Conservation (phyloP, 768 basidiomycete genomes). For the Amanita molliuscula region DNA sequence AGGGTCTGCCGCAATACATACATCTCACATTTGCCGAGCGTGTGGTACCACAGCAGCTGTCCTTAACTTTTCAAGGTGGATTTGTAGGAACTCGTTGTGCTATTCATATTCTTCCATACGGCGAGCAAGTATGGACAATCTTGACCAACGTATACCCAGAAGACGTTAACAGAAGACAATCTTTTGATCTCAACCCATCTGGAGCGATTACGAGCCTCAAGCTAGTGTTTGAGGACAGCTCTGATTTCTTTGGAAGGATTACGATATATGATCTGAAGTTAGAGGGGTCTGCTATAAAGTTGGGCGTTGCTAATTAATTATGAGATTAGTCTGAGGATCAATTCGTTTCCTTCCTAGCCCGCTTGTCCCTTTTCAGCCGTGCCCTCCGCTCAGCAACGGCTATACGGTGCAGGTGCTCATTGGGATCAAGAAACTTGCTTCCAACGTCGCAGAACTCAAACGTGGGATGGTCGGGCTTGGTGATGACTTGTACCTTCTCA, state of each 20-base stretch:
- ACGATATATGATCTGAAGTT: constrained; percentile 57
- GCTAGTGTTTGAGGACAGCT: constrained; percentile 70
- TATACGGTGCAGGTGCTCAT: constrained; percentile 40
- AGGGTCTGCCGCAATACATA: constrained; percentile 74
- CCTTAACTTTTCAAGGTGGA: constrained; percentile 76
- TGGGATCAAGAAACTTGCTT: constrained; percentile 51
- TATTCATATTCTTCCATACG: constrained; percentile 20
- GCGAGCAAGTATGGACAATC: constrained; percentile 33
- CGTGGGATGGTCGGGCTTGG: constrained; percentile 36
- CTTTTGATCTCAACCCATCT: constrained; percentile 39
- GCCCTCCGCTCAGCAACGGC: constrained; percentile 39
- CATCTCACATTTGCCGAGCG: constrained; percentile 47
- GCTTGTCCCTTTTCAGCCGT: constrained; percentile 16
- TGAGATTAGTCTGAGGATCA: constrained; percentile 1
- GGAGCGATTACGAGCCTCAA: constrained; percentile 36
- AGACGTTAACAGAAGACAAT: constrained; percentile 67
- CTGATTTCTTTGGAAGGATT: constrained; percentile 79
- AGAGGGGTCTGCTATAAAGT: constrained; percentile 19
- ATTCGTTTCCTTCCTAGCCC: constrained; percentile 13
- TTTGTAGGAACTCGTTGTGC: constrained; percentile 67
- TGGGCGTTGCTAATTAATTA: neutral
- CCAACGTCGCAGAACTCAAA: constrained; percentile 71
- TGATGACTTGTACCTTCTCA: constrained; percentile 25
- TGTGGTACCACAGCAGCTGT: constrained; percentile 46
- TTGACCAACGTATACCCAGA: constrained; percentile 61